Conservation (phyloP, 306 rosid genomes). For the Pterocarpus santalinus region DNA sequence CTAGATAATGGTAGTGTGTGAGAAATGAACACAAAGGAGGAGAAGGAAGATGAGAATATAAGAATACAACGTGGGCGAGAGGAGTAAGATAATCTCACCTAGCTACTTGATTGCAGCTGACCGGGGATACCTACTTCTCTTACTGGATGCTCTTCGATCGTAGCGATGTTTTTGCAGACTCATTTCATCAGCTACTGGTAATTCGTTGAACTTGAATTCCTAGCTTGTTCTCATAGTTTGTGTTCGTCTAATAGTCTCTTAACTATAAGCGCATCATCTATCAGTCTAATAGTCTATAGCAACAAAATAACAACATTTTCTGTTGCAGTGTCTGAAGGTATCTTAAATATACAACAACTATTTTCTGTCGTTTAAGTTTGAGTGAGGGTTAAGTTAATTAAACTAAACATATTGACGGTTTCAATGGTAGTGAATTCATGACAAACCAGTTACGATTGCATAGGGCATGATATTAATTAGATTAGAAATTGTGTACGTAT, state of each 20-base stretch:
- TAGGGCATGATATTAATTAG: not conserved
- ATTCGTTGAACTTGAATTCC: too few relatives aligned
- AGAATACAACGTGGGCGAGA: too few relatives aligned
- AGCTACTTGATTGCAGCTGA: too few relatives aligned
- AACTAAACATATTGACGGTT: not conserved
- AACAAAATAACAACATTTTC: not conserved
- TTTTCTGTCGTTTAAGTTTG: conserved; percentile 13
- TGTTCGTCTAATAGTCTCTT: not conserved
- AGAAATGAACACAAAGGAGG: too few relatives aligned
- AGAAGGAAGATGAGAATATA: too few relatives aligned
- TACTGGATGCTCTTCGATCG: too few relatives aligned
- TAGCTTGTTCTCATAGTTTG: not conserved
- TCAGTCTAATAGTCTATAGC: not conserved
- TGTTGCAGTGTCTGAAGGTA: not conserved
- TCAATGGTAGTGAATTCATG: conserved; percentile 10
- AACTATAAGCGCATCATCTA: not conserved
- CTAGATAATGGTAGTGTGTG: too few relatives aligned
- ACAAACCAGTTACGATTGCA: conserved; percentile 9
- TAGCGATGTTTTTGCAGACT: too few relatives aligned
- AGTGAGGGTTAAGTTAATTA: not conserved
- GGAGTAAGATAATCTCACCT: too few relatives aligned
- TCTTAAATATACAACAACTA: too few relatives aligned
- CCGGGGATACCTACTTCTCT: too few relatives aligned
- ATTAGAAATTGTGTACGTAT: not conserved
- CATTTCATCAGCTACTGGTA: too few relatives aligned